phyloP scores from a whole-genome alignment of 2,329 filamentous ascomycete genomes.

The Leptographium galeiforme region DNA sequence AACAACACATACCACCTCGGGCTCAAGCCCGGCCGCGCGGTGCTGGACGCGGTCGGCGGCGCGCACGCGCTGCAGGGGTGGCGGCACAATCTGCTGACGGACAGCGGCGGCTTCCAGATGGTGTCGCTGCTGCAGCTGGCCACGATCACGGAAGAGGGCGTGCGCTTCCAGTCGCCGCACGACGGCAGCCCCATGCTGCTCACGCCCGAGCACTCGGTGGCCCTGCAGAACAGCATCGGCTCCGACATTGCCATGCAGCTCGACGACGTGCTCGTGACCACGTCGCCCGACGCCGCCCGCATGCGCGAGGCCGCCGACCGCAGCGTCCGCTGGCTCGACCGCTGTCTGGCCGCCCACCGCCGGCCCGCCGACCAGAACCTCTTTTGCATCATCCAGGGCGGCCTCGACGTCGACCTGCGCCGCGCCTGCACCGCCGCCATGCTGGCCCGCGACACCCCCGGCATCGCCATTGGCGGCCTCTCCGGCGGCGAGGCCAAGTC shows the following conservation, averaged over 20 bases:
- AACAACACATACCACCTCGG: slow-evolving; percentile 98
- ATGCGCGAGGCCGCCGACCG: slow-evolving; percentile 94
- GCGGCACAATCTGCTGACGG: slow-evolving; percentile 87
- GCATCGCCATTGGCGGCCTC: slow-evolving; percentile 89
- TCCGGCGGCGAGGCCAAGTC: slow-evolving; percentile 91
- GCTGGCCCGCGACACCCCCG: slow-evolving; percentile 81
- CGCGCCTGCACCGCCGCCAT: slow-evolving; percentile 74
- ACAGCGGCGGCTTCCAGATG: slow-evolving; percentile 86
- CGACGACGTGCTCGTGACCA: slow-evolving; percentile 94
- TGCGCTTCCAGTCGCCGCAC: slow-evolving; percentile 90
- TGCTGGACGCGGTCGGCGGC: slow-evolving; percentile 75
- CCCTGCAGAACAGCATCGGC: slow-evolving; percentile 89
- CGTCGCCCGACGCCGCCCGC: slow-evolving; percentile 72
- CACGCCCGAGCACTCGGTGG: slow-evolving; percentile 93
- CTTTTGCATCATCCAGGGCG: slow-evolving; percentile 97
- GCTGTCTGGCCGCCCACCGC: slow-evolving; percentile 81
- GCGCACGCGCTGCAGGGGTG: slow-evolving; percentile 92
- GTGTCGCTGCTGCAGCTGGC: slow-evolving; percentile 89
- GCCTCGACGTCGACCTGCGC: slow-evolving; percentile 76
- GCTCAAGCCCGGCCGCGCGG: slow-evolving; percentile 83
- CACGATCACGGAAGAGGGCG: slow-evolving; percentile 87
- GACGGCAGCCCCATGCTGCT: slow-evolving; percentile 93
- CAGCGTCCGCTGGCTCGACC: slow-evolving; percentile 88
- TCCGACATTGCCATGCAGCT: slow-evolving; percentile 99
- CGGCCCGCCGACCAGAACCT: slow-evolving; percentile 77